These are phyloP conservation scores for Ogataea minuta DNA, from an alignment of 805 yeast genomes.

Conservation along the genomic window DNA sequence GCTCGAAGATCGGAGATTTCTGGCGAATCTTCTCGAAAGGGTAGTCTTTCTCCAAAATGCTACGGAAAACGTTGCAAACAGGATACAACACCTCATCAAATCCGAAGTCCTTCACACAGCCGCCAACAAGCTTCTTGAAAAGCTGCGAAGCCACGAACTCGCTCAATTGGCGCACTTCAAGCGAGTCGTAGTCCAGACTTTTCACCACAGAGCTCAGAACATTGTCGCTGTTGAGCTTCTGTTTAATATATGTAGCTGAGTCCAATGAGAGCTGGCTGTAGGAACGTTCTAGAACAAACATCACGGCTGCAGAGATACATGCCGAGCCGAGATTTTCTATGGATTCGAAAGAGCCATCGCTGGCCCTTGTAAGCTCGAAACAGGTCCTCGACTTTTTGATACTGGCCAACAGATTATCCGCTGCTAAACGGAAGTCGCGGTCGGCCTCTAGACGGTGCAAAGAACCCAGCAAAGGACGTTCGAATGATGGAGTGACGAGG, in stretches of 20 bases:
- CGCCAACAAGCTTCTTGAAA: constrained; percentile 60
- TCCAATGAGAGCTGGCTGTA: constrained; percentile 52
- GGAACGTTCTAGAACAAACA: constrained; percentile 63
- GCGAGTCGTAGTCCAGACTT: constrained; percentile 41
- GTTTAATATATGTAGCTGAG: constrained; percentile 50
- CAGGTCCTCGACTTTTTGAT: constrained; percentile 67
- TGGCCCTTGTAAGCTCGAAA: constrained; percentile 39
- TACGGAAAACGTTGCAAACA: constrained; percentile 66
- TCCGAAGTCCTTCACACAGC: constrained; percentile 76
- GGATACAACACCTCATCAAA: constrained; percentile 67
- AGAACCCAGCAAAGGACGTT: constrained; percentile 23
- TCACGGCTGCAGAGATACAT: constrained; percentile 51
- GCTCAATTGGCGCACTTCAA: constrained; percentile 36
- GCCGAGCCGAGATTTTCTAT: constrained; percentile 57
- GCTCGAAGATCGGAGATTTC: neutral
- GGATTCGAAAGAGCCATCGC: constrained; percentile 37
- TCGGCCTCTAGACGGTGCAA: constrained; percentile 25
- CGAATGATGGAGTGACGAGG: constrained; percentile 41
- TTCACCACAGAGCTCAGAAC: constrained; percentile 46
- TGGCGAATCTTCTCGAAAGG: constrained; percentile 51
- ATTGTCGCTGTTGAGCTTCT: constrained; percentile 36
- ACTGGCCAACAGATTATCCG: constrained; percentile 36
- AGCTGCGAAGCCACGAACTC: constrained; percentile 55
- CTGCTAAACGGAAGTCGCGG: constrained; percentile 28
- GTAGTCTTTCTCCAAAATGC: constrained; percentile 56